Base-by-base conservation (phyloP, 2,329 filamentous ascomycete species). In the Venturia pyrina region DNA sequence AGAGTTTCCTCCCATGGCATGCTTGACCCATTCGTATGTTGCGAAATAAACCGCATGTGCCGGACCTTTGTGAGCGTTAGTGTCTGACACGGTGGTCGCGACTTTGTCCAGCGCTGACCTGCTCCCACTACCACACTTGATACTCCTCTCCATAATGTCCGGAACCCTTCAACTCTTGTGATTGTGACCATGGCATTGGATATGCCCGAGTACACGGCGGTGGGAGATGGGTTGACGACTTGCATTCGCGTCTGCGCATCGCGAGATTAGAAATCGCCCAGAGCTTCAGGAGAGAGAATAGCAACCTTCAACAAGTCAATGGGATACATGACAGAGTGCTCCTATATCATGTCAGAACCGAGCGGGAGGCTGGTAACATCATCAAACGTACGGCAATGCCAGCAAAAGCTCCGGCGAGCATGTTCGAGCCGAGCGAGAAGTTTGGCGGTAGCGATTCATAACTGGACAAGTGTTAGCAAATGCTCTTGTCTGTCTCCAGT, bases 271-370 rank as follows among this genome's bases (percentile, higher is more conserved):
- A 59, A 8, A 19, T 4, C 8, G 28, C 19, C 7, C 5, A 34
- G 13, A 17, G n/a, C 19, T 43, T 34, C 17, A 34, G 66, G 13
- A 46, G 41, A 21, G 57, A 32, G 19, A 8, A 11, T 32, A 64
- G 73, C 81, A 77, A 97, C 95, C 89, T 99, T 99, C 75, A 99
- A 89, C 71, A 96, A 87, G 80, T 99, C 95, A 75, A 99, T 90
- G 24, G 95, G 95, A 76, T 99, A 99, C 95, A 99, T 98, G 73
- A 96, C 93, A 67, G 93, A 96, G 78, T 98, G 93, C 81, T 98
- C 93, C 93, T 97, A 68, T 63, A 68, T 67, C 56, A 66, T 13
- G 62, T 61, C 62, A 62, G 64, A 56, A 44, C 41, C 21, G 11
- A 2, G 50, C 5, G 3, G 53, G 53, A 37, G 24, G 53, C 63